These are phyloP conservation scores for Pseudocercospora macadamiae DNA, from an alignment of 2,329 filamentous ascomycete genomes.

Conservation along the genomic window DNA sequence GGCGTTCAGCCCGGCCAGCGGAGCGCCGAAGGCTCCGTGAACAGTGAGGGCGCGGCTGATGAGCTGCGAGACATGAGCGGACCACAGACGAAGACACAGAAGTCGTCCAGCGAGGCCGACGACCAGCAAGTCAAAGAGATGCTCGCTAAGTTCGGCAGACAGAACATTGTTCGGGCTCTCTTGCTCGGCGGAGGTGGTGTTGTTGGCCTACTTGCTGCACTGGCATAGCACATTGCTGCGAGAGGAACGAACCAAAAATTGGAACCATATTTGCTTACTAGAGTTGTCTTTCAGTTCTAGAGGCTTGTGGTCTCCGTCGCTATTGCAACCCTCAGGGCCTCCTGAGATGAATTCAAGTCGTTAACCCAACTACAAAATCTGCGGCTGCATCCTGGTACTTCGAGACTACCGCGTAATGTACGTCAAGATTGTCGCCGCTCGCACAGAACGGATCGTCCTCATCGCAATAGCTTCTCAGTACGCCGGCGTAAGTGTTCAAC, in stretches of 20 bases:
- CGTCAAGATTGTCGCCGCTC: conserved; percentile 19
- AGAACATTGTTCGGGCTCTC: conserved; percentile 31
- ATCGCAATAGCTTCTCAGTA: conserved; percentile 31
- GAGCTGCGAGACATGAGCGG: conserved; percentile 31
- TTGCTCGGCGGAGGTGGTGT: conserved; percentile 33
- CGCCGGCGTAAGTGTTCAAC: conserved; percentile 25
- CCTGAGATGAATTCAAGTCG: conserved; percentile 7
- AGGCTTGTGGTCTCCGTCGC: too few relatives aligned
- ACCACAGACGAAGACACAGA: conserved; percentile 36
- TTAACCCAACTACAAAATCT: conserved; percentile 24
- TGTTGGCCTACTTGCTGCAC: conserved; percentile 28
- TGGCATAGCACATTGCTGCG: conserved; percentile 6
- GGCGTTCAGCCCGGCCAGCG: conserved; percentile 21
- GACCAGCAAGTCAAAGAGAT: conserved; percentile 43
- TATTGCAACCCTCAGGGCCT: background rate
- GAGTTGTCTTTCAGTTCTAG: too few relatives aligned
- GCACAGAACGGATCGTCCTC: conserved; percentile 30
- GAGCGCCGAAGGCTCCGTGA: conserved; percentile 31
- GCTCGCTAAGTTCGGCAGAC: conserved; percentile 35
- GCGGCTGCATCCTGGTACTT: conserved; percentile 27
- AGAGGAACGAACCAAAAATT: background rate
- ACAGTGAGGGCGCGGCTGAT: conserved; percentile 24
- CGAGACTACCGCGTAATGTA: conserved; percentile 23
- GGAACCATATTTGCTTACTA: background rate
- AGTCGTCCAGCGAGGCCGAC: conserved; percentile 43